A percentile compares a stretch with the other conserved stretches of the same genome.
These are phyloP conservation scores for Ramaria sp. DNA, from an alignment of 768 basidiomycete genomes.

Conservation along the genomic window DNA sequence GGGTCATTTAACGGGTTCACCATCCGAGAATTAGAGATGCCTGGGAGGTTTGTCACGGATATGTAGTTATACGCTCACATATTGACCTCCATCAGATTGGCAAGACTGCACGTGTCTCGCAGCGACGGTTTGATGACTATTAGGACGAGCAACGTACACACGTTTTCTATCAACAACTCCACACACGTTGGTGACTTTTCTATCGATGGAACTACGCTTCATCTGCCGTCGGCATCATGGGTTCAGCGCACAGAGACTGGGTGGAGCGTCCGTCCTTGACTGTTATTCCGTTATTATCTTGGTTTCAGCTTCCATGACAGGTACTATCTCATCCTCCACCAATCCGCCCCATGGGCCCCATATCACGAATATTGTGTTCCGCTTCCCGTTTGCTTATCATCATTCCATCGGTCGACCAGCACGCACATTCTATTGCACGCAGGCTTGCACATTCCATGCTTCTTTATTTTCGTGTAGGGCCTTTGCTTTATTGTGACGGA, in stretches of 20 bases:
- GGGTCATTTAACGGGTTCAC: conserved; percentile 64
- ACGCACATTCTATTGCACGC: conserved; percentile 43
- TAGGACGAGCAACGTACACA: conserved; percentile 22
- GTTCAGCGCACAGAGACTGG: background rate
- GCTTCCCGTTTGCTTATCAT: conserved; percentile 46
- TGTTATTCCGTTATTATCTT: background rate
- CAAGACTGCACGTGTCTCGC: background rate
- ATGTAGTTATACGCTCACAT: conserved; percentile 23
- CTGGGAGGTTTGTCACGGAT: conserved; percentile 48
- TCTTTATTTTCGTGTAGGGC: conserved; percentile 14
- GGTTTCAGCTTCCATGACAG: background rate
- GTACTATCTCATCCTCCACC: conserved; percentile 6
- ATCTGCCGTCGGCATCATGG: background rate
- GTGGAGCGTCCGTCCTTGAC: conserved; percentile 6
- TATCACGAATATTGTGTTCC: conserved; percentile 57
- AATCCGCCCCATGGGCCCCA: conserved; percentile 34
- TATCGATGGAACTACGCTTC: conserved; percentile 3
- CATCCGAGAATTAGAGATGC: conserved; percentile 45
- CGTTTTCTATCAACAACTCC: conserved; percentile 21
- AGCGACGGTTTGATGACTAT: conserved; percentile 14
- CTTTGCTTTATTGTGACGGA: background rate
- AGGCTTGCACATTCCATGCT: conserved; percentile 60
- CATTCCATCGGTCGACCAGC: conserved; percentile 27
- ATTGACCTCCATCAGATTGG: conserved; percentile 5
- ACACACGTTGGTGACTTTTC: background rate